These are phyloP conservation scores for Ascochyta pisi DNA, from an alignment of 2,329 filamentous ascomycete genomes.

Conservation along the genomic window DNA sequence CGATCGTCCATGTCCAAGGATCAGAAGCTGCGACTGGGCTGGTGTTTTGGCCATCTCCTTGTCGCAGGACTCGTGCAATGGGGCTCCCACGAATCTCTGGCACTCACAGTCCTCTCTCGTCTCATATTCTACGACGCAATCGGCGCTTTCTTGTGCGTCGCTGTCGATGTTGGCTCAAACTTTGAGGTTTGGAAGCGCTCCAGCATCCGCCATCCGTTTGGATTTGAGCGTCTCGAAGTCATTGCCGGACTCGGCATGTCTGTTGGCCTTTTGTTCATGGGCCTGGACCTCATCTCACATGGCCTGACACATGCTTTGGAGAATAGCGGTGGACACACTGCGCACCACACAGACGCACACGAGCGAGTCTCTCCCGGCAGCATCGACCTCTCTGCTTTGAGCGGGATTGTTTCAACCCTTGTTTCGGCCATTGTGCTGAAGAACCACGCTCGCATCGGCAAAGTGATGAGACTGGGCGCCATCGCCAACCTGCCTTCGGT, in stretches of 20 bases:
- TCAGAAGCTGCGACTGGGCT: slow-evolving; percentile 81
- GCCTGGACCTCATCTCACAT: slow-evolving; percentile 92
- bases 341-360: slow-evolving; percentile 74
- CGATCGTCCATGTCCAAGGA: slow-evolving; percentile 88
- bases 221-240: slow-evolving; percentile 88
- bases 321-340: slow-evolving; percentile 70
- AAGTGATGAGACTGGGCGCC: slow-evolving; percentile 85
- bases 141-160: slow-evolving; percentile 88
- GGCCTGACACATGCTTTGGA: slow-evolving; percentile 93
- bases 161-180: slow-evolving; percentile 91
- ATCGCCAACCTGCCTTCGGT: slow-evolving; percentile 82
- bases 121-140: slow-evolving; percentile 95
- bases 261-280: slow-evolving; percentile 95
- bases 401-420: slow-evolving; percentile 82
- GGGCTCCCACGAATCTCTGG: slow-evolving; percentile 82
- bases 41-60: slow-evolving; percentile 87
- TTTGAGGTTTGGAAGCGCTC: slow-evolving; percentile 98
- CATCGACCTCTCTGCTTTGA: slow-evolving; percentile 79
- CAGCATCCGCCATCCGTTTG: slow-evolving; percentile 92
- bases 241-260: slow-evolving; percentile 96
- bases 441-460: slow-evolving; percentile 91
- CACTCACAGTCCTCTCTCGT: slow-evolving; percentile 90
- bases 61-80: slow-evolving; percentile 87
- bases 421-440: slow-evolving; percentile 85
- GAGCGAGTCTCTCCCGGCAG: slow-evolving; percentile 74